Evolutionary conservation across 768 basidiomycete species (phyloP).

Genomic region (Sarcodon aspratus): DNA sequence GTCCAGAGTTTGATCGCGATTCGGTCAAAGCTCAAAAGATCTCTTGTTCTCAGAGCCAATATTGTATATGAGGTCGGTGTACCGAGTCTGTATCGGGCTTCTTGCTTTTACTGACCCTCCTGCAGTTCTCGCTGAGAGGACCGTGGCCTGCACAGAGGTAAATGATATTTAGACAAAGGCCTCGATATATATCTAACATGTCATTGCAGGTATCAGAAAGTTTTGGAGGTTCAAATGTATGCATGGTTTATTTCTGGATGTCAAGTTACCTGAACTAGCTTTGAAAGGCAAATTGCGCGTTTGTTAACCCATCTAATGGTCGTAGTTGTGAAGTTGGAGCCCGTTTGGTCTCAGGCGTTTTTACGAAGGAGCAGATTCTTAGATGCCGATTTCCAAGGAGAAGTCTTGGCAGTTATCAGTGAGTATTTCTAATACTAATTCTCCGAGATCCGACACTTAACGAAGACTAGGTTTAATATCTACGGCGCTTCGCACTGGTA

Average conservation of each 20-base stretch:
- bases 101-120: background rate
- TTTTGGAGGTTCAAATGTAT: slow-evolving; percentile 59
- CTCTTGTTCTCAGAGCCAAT: slow-evolving; percentile 42
- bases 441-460: background rate
- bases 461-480: slow-evolving; percentile 55
- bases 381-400: slow-evolving; percentile 77
- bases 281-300: slow-evolving; percentile 50
- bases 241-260: slow-evolving; percentile 9
- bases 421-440: slow-evolving; percentile 9
- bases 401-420: slow-evolving; percentile 77
- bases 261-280: background rate
- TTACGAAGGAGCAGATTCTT: slow-evolving; percentile 63
- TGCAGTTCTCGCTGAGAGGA: slow-evolving; percentile 64
- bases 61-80: slow-evolving; percentile 51
- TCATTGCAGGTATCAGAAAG: slow-evolving; percentile 37
- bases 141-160: slow-evolving; percentile 64
- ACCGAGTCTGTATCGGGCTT: background rate
- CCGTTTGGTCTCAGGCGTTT: slow-evolving; percentile 69
- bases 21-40: slow-evolving; percentile 59
- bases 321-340: slow-evolving; percentile 59
- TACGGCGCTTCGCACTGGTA: slow-evolving; percentile 60
- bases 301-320: slow-evolving; percentile 67
- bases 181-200: too few species aligned
- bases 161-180: too few species aligned
- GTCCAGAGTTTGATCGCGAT: slow-evolving; percentile 62